Evolutionary conservation across 352 stramenopile species (phyloP).

Genomic region (Phytophthora ramorum): DNA sequence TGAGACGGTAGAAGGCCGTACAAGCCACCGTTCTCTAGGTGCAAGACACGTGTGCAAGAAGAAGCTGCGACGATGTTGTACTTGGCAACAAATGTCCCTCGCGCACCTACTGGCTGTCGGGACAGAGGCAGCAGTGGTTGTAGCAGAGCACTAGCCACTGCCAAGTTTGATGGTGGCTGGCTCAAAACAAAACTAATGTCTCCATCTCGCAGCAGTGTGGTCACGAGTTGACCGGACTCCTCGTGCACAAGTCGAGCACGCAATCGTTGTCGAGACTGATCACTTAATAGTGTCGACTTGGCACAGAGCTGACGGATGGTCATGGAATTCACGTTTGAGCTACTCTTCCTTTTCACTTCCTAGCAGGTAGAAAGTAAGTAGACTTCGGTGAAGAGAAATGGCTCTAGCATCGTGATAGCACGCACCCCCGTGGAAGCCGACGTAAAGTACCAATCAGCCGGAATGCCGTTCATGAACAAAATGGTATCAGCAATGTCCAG

Average conservation of each 20-base stretch:
- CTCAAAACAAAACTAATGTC: constrained; percentile 64
- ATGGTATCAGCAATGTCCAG: constrained; percentile 70
- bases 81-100: constrained; percentile 63
- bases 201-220: constrained; percentile 54
- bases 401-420: neutral
- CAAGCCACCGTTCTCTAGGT: constrained; percentile 27
- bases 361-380: constrained; percentile 11
- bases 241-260: constrained; percentile 41
- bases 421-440: constrained; percentile 59
- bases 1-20: constrained; percentile 44
- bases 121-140: constrained; percentile 46
- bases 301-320: constrained; percentile 40
- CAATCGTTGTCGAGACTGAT: constrained; percentile 15
- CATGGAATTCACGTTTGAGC: constrained; percentile 21
- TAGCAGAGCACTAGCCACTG: constrained; percentile 52
- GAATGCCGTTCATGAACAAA: constrained; percentile 49
- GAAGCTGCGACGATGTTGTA: constrained; percentile 51
- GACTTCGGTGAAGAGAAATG: neutral
- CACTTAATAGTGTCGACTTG: constrained; percentile 31
- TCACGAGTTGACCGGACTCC: constrained; percentile 46
- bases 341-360: constrained; percentile 62
- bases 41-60: constrained; percentile 55
- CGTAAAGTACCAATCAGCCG: constrained; percentile 68
- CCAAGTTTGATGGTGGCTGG: constrained; percentile 53
- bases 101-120: constrained; percentile 39